Evolutionary conservation across 495 filamentous ascomycete genomes (phyloP), one percentile per base, ranked within the genome.

Genomic region (Trichoderma parareesei): DNA sequence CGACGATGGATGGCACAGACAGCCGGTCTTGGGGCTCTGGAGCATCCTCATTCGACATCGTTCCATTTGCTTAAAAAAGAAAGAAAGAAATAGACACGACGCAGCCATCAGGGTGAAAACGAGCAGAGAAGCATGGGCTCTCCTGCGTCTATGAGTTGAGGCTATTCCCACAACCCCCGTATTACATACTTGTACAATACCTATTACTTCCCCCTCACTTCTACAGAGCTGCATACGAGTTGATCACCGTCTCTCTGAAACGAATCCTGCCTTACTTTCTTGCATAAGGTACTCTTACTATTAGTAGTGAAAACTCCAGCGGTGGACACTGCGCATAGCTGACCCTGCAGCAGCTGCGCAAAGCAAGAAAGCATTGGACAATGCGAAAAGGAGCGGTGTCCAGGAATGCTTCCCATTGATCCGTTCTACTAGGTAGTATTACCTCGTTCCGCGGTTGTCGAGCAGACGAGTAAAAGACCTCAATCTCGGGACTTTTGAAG

Each of bases 401-500:
- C 53, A 14, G 16, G 53, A 10, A 10, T 33, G 5, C 53, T 3
- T 9, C 8, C 16, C 20, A 3, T 11, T 37, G 11, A 35, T 3
- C 20, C 53, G 27, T 13, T 33, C 46, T 49, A 16, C n/a, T 55
- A 10, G 3, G 48, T 5, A 27, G 27, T 27, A 27, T 27, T 27
- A 27, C 27, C 27, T 27, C 27, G 27, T 27, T 27, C 27, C 27
- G 27, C 27, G 46, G 11, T 18, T 49, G 46, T 49, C 48, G 48
- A 57, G 53, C 3, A 57, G 33, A 57, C 53, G 35, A 57, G 53
- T 10, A 57, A 57, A 57, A 37, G 27, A 27, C 53, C 53, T 57
- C 53, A 57, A 35, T 20, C 53, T 57, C 53, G 3, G 27, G 27
- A 9, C 33, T 20, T n/a, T 27, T 35, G 53, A 27, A 27, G 53